Evolutionary conservation across 2,329 filamentous ascomycete genomes (phyloP), one percentile per base, ranked within the genome.

Genomic region (Colletotrichum siamense): DNA sequence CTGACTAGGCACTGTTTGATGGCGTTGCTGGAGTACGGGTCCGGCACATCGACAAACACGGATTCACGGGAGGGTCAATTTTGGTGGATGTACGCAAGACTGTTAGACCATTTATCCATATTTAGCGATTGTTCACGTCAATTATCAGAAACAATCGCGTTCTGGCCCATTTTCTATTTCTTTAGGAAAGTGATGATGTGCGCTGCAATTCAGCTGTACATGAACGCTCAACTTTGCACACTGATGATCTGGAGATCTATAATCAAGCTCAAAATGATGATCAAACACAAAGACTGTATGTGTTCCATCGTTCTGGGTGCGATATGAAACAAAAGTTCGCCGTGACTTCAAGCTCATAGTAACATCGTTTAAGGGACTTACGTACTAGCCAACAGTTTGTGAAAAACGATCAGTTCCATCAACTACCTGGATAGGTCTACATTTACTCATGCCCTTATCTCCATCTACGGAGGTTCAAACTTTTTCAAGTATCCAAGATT

Each of bases 101-200:
- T 68, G 49, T 68, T 68, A 55, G 24, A 18, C 32, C 65, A 18
- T 34, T 32, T 68, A 49, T 34, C 26, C 30, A 44, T 24, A 52
- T 24, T 39, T 71, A 71, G 59, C 69, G 59, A 71, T 65, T 65
- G 59, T 71, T 57, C 12, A 71, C 36, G n/a, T 34, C 57, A 62
- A 64, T 71, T 13, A 71, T 65, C 10, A 71, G 44, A 64, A 65
- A 55, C 30, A 71, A 65, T 71, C 39, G 28, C 22, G 44, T 65
- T 71, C 69, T 71, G 69, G 69, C 59, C 57, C 34, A 13, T 16
- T 15, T 67, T 28, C 32, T 2, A 13, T 10, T 28, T 15, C 5
- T 16, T 8, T 15, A 4, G 32, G 32, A 32, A 4, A n/a, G 18
- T 44, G 18, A 44, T 6, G 18, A 5, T 44, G 18, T 5, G 4